phyloP scores from a whole-genome alignment of 192 early-diverging fungal genomes.

The Cetraspora pellucida region DNA sequence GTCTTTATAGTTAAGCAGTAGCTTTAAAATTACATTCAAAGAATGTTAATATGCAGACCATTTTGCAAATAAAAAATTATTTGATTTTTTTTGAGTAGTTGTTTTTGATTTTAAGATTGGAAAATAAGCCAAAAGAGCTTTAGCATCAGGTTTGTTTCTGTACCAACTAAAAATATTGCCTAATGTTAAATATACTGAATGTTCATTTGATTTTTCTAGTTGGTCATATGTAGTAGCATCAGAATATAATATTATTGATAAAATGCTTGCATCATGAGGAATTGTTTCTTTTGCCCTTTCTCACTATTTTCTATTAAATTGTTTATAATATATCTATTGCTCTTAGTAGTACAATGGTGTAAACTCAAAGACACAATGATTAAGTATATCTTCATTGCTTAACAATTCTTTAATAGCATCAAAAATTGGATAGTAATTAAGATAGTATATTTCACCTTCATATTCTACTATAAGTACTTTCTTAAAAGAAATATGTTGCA shows the following conservation, averaged over 20 bases:
- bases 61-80: not conserved
- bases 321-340: not conserved
- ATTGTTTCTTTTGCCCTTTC: not conserved
- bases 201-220: not conserved
- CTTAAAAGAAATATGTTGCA: too few relatives aligned
- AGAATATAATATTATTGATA: not conserved
- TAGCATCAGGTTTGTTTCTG: not conserved
- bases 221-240: not conserved
- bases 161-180: not conserved
- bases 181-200: not conserved
- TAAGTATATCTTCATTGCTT: not conserved
- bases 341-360: not conserved
- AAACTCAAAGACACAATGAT: not conserved
- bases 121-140: not conserved
- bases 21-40: not conserved
- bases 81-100: not conserved
- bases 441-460: too few relatives aligned
- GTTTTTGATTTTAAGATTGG: not conserved
- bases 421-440: too few relatives aligned
- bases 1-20: not conserved
- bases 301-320: not conserved
- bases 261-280: not conserved
- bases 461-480: too few relatives aligned
- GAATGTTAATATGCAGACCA: not conserved
- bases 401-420: too few relatives aligned